Evolutionary conservation across 495 filamentous ascomycete species (phyloP).

Genomic region (Penicillium robsamsonii): DNA sequence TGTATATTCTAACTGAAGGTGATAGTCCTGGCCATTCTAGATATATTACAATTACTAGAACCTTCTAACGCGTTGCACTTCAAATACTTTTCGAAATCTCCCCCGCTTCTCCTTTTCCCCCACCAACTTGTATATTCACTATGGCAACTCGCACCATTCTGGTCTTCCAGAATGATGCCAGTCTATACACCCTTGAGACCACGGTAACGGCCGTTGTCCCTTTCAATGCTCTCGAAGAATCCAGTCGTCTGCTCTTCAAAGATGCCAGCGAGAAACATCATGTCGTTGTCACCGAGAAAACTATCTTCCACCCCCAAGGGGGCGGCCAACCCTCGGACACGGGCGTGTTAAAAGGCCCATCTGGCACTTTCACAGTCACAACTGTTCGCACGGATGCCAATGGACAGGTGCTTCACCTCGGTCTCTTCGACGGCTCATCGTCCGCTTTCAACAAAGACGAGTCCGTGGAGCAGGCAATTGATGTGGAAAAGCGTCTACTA

Average conservation of each 20-base stretch:
- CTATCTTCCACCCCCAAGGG: constrained; percentile 68
- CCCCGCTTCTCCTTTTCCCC: neutral
- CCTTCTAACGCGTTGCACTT: no score
- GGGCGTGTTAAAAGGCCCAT: constrained; percentile 45
- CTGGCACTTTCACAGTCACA: constrained; percentile 42
- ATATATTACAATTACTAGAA: no score
- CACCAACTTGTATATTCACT: neutral
- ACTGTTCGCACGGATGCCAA: constrained; percentile 42
- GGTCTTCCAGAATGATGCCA: constrained; percentile 54
- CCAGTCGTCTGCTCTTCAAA: constrained; percentile 52
- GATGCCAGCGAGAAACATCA: constrained; percentile 41
- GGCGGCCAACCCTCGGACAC: constrained; percentile 64
- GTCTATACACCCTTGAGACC: constrained; percentile 44
- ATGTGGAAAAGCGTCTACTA: constrained; percentile 51
- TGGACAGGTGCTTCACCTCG: constrained; percentile 58
- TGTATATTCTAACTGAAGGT: no score
- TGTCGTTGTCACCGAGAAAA: constrained; percentile 54
- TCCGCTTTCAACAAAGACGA: constrained; percentile 36
- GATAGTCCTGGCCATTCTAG: no score
- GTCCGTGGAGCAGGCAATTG: constrained; percentile 48
- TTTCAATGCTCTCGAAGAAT: constrained; percentile 44
- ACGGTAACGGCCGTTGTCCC: constrained; percentile 43
- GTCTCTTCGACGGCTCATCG: constrained; percentile 38
- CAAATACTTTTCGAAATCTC: no score
- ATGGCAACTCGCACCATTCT: constrained; percentile 43